Base-by-base conservation (phyloP, 257 asterid species). In the Voacanga thouarsii region DNA sequence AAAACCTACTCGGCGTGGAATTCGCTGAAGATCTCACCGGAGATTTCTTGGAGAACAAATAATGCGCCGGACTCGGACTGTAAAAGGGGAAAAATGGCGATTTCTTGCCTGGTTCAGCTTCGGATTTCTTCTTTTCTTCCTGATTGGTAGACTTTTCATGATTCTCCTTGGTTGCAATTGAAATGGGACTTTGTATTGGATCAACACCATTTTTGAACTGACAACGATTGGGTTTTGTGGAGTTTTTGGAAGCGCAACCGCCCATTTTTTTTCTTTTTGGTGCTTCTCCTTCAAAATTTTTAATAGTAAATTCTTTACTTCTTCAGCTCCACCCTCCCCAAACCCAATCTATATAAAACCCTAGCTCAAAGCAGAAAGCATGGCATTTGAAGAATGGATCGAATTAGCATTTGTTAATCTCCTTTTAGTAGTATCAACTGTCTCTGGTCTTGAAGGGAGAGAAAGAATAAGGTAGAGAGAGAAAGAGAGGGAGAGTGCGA, bases 61-160 rank as follows among this genome's bases (percentile, higher is more conserved):
- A 87, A 83, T 89, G 96, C 16, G 96, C 98, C 23, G 99, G 99
- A 43, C 99, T 94, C 0, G 99, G 99, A 80, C 95, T 94, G 89
- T 92, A 94, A 61, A 94, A 94, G 12, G 97, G 96, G 75, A 94
- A 92, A 78, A 92, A 88, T 2, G 99, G 97, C 6, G 97, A 92
- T 61, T 89, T 94, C 75, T 87, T 91, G 5, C 87, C 91, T 12
- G 68, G 81, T 68, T 88, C 93, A 8, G 68, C 78, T 14, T 82
- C 89, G 21, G 81, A 85, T 72, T 78, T 80, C 53, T 82, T 88
- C 43, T 75, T 83, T 73, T 71, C 85, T 50, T 77, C 82, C 63
- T 74, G 77, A 49, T 67, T 79, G 7, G 28, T 80, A 37, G 82
- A 72, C 51, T 61, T 76, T 56, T 55, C 79, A 12, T 70, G 83